Conservation (phyloP, 192 early-diverging fungal species). For the Linderina pennispora region DNA sequence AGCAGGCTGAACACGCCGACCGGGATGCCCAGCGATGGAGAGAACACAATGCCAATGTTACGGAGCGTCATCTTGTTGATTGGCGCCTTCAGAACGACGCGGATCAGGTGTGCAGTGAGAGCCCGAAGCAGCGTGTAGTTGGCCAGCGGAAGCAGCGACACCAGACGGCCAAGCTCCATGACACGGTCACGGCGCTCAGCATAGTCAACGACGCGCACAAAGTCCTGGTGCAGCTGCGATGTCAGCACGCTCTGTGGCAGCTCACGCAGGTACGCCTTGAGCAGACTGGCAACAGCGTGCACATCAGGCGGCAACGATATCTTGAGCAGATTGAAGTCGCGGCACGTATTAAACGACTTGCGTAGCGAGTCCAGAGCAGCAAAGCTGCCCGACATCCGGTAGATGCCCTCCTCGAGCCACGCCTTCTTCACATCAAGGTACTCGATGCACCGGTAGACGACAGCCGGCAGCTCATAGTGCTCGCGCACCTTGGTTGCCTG, state of each 20-base stretch:
- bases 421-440: constrained; percentile 90
- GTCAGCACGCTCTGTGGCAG: constrained; percentile 85
- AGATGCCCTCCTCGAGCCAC: constrained; percentile 88
- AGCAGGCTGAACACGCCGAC: constrained; percentile 90
- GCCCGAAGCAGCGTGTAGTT: constrained; percentile 90
- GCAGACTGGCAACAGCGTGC: constrained; percentile 87
- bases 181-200: constrained; percentile 75
- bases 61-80: constrained; percentile 93
- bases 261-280: constrained; percentile 91
- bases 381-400: constrained; percentile 80
- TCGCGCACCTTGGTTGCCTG: constrained; percentile 65
- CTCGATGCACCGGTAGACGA: constrained; percentile 94
- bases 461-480: constrained; percentile 76
- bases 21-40: constrained; percentile 90
- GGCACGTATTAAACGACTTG: constrained; percentile 68
- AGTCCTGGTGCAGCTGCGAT: constrained; percentile 76
- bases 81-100: constrained; percentile 76
- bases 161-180: constrained; percentile 71
- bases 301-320: constrained; percentile 69
- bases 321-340: constrained; percentile 44
- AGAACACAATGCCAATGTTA: constrained; percentile 95
- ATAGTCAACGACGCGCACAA: constrained; percentile 79
- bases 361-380: constrained; percentile 68
- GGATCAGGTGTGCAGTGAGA: constrained; percentile 83
- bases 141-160: constrained; percentile 68